Percentiles rank a stretch among this genome's conserved stretches.
Evolutionary conservation across 768 basidiomycete genomes (phyloP).

Genomic region (Hygrocybe punicea): DNA sequence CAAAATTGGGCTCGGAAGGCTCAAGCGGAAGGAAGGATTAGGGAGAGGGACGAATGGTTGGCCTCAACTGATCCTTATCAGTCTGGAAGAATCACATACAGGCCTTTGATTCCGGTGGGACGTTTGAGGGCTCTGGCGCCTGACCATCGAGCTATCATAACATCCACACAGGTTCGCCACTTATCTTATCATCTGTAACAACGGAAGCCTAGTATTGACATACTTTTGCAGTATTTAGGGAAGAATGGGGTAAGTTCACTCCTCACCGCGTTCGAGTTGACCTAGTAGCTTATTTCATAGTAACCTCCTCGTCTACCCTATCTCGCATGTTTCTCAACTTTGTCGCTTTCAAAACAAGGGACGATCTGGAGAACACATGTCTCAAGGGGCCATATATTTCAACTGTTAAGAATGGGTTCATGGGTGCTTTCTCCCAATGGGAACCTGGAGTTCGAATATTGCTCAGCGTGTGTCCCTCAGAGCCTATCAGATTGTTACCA

Average conservation of each 20-base stretch:
- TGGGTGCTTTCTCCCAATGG: conserved; percentile 47
- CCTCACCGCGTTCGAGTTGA: neutral
- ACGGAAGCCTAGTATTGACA: too few species aligned
- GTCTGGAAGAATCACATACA: conserved; percentile 59
- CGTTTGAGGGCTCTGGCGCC: conserved; percentile 42
- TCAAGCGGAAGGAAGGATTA: neutral
- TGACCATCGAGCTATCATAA: conserved; percentile 46
- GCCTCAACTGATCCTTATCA: conserved; percentile 51
- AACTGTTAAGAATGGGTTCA: conserved; percentile 44
- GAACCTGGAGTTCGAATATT: conserved; percentile 59
- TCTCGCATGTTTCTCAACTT: conserved; percentile 61
- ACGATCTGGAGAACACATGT: conserved; percentile 49
- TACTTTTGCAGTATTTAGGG: conserved; percentile 52
- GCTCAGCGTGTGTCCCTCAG: conserved; percentile 42
- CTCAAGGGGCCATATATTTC: conserved; percentile 53
- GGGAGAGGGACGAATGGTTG: conserved; percentile 26
- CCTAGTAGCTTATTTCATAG: conserved; percentile 28
- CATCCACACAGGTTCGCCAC: conserved; percentile 46
- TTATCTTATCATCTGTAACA: neutral
- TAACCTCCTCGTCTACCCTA: conserved; percentile 61
- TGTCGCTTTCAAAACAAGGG: conserved; percentile 51
- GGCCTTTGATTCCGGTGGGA: conserved; percentile 53
- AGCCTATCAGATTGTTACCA: conserved; percentile 1
- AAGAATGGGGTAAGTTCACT: conserved; percentile 36
- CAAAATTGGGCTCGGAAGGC: neutral